Percentiles rank a stretch among this genome's conserved stretches.
These are phyloP conservation scores for Hibiscus syriacus DNA, from an alignment of 345 rosid genomes.

Conservation along the genomic window DNA sequence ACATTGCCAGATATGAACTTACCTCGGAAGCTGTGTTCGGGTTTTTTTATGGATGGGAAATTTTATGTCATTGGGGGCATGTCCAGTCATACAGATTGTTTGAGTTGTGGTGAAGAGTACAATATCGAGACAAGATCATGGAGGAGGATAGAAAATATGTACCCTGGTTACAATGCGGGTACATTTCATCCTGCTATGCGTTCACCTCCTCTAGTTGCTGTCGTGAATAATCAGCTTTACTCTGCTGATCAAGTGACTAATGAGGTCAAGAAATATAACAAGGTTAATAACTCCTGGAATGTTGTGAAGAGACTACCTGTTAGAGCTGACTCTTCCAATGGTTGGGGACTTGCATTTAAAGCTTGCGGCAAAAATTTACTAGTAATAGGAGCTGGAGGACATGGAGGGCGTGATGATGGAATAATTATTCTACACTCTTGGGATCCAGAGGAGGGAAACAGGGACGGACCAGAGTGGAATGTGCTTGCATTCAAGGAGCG, in stretches of 20 bases:
- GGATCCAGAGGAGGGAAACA: constrained; percentile 23
- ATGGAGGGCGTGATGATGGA: constrained; percentile 26
- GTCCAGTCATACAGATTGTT: constrained; percentile 22
- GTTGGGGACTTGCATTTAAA: constrained; percentile 44
- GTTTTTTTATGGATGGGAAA: constrained; percentile 40
- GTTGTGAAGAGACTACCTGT: constrained; percentile 34
- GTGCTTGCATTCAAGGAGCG: constrained; percentile 30
- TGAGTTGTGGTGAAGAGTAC: constrained; percentile 40
- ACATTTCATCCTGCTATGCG: constrained; percentile 26
- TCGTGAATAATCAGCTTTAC: constrained; percentile 36
- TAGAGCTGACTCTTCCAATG: constrained; percentile 33
- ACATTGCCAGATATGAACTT: constrained; percentile 27
- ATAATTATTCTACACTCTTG: constrained; percentile 31
- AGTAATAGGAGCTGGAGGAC: constrained; percentile 33
- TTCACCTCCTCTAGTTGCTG: constrained; percentile 41
- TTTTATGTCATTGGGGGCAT: constrained; percentile 40
- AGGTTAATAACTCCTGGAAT: constrained; percentile 27
- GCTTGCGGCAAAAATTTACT: constrained; percentile 29
- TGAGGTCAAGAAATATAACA: constrained; percentile 37
- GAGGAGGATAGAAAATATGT: constrained; percentile 38
- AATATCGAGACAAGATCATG: constrained; percentile 32
- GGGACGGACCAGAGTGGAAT: constrained; percentile 27
- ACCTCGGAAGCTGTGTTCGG: constrained; percentile 39
- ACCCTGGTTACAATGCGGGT: constrained; percentile 15
- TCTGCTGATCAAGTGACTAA: constrained; percentile 34